These are phyloP conservation scores for Escallonia rubra DNA, from an alignment of 129 eudicot genomes.

Conservation along the genomic window DNA sequence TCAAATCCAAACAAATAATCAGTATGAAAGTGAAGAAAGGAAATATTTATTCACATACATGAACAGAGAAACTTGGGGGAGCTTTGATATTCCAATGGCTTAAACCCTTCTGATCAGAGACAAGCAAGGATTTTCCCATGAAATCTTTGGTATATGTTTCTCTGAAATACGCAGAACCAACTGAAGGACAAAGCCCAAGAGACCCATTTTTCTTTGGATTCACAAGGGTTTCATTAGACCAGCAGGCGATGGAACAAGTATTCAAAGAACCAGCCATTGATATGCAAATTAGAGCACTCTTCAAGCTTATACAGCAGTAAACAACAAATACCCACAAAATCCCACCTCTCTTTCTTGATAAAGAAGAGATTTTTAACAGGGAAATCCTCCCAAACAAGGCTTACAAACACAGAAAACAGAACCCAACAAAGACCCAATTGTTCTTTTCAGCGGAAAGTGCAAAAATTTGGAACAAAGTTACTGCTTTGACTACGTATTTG, in stretches of 20 bases:
- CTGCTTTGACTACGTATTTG: no score
- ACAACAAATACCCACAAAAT: constrained; percentile 9
- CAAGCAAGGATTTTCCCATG: constrained; percentile 30
- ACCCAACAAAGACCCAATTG: background rate
- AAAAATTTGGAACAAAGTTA: no score
- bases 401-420: no score
- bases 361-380: background rate
- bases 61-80: constrained; percentile 34
- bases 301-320: constrained; percentile 1
- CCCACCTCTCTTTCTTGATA: background rate
- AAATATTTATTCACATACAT: constrained; percentile 30
- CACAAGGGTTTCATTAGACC: constrained; percentile 29
- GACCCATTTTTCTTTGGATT: constrained; percentile 21
- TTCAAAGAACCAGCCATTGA: constrained; percentile 65
- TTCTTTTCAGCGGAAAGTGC: background rate
- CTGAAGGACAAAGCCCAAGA: constrained; percentile 23
- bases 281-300: background rate
- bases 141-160: constrained; percentile 16
- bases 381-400: no score
- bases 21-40: background rate
- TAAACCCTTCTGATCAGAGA: constrained; percentile 33
- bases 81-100: constrained; percentile 30
- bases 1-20: background rate
- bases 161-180: background rate
- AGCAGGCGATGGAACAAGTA: constrained; percentile 33